Conservation (phyloP, 73 alveolate species). For the Tetrahymena malaccensis region DNA sequence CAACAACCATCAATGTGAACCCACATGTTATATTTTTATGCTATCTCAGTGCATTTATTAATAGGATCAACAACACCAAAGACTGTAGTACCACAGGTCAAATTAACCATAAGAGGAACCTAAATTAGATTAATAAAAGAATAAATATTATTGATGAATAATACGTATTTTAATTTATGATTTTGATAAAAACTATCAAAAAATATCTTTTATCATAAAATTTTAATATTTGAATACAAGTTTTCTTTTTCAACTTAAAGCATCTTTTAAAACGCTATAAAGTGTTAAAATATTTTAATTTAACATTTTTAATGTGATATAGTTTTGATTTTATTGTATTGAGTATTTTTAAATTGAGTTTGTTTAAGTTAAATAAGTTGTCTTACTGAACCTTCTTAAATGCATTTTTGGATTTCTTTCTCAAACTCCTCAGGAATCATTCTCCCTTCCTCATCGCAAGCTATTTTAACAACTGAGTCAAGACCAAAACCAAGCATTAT, state of each 20-base stretch:
- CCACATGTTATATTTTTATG: conserved; percentile 19
- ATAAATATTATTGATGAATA: background rate
- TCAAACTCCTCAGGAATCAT: conserved; percentile 22
- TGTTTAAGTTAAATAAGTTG: background rate
- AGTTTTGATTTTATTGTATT: too few relatives aligned
- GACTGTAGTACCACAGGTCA: conserved; percentile 18
- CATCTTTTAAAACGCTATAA: background rate
- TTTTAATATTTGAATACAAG: background rate
- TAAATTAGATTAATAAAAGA: background rate
- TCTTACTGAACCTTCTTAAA: background rate
- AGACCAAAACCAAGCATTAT: conserved; percentile 16
- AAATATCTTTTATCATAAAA: background rate
- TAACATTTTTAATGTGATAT: too few relatives aligned
- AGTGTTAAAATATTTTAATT: too few relatives aligned
- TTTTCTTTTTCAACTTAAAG: background rate
- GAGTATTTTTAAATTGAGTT: too few relatives aligned
- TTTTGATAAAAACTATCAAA: background rate
- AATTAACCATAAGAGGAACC: conserved; percentile 21
- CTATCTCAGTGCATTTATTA: background rate
- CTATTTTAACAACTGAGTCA: background rate
- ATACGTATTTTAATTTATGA: background rate
- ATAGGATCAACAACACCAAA: conserved; percentile 6
- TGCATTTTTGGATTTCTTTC: background rate
- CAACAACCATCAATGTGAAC: conserved; percentile 11
- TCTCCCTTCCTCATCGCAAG: conserved; percentile 6